phyloP scores from a whole-genome alignment of 441 rosid genomes.

The Corymbia citriodora region DNA sequence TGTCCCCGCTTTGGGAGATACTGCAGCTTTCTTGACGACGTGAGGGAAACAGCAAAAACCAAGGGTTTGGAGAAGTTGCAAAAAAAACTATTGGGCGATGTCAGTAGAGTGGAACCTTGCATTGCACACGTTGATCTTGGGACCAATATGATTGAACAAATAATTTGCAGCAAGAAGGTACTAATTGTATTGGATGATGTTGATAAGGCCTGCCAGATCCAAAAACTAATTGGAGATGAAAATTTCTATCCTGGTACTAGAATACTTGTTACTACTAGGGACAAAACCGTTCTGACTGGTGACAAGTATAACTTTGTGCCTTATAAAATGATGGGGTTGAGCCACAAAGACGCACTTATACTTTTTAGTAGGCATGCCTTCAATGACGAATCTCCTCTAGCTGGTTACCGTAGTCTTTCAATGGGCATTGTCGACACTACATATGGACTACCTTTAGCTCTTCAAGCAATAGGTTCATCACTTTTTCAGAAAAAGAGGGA shows the following conservation, averaged over 20 bases:
- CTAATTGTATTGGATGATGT: too few relatives aligned
- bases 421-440: fast-evolving
- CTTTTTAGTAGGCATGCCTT: too few relatives aligned
- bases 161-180: fast-evolving
- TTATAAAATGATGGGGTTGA: fast-evolving
- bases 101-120: fast-evolving
- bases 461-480: too few relatives aligned
- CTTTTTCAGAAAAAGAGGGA: fast-evolving
- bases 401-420: too few relatives aligned
- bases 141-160: fast-evolving
- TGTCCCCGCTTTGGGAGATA: too few relatives aligned
- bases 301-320: too few relatives aligned
- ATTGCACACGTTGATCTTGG: fast-evolving
- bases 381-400: too few relatives aligned
- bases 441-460: too few relatives aligned
- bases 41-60: fast-evolving
- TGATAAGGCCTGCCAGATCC: fast-evolving
- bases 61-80: fast-evolving
- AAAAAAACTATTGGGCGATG: fast-evolving
- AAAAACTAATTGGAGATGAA: fast-evolving
- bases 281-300: too few relatives aligned
- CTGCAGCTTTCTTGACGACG: too few relatives aligned
- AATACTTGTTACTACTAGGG: too few relatives aligned
- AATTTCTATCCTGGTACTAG: fast-evolving
- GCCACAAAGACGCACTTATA: fast-evolving